These are phyloP conservation scores for Luvunga scandens DNA, from an alignment of 345 rosid genomes.

Conservation along the genomic window DNA sequence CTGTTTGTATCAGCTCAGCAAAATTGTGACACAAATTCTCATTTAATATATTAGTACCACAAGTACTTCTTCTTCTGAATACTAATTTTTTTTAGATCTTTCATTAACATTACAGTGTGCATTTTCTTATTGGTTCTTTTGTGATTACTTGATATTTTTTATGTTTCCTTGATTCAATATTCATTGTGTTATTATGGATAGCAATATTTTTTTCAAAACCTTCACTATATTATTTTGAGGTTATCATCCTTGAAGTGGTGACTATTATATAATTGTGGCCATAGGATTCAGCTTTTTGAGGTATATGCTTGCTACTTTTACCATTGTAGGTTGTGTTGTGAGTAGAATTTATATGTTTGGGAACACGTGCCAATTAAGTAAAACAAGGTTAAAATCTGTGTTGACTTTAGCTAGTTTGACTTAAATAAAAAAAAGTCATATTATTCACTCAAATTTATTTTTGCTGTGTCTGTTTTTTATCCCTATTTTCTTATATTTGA, in stretches of 20 bases:
- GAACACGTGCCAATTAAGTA: neutral
- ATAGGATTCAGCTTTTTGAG: neutral
- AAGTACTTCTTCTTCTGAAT: neutral
- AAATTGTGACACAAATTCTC: neutral
- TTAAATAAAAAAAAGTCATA: neutral
- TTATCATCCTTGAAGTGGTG: neutral
- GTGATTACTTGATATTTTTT: too few species aligned
- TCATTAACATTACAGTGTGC: neutral
- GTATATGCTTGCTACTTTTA: neutral
- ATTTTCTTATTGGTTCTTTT: neutral
- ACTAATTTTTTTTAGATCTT: neutral
- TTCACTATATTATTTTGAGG: neutral
- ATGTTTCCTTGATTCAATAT: neutral
- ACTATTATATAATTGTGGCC: neutral
- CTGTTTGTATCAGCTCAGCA: neutral
- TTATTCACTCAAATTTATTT: neutral
- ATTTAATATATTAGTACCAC: neutral
- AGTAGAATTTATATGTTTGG: neutral
- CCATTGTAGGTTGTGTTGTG: neutral
- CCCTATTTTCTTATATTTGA: neutral
- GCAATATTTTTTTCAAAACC: neutral
- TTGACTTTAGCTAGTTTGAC: neutral
- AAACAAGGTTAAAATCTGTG: neutral
- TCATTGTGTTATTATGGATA: neutral
- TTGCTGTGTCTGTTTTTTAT: neutral